A percentile compares a stretch with the other conserved stretches of the same genome.
These are phyloP conservation scores for Antarctomyces pellizariae DNA, from an alignment of 495 filamentous ascomycete species.

Conservation along the genomic window DNA sequence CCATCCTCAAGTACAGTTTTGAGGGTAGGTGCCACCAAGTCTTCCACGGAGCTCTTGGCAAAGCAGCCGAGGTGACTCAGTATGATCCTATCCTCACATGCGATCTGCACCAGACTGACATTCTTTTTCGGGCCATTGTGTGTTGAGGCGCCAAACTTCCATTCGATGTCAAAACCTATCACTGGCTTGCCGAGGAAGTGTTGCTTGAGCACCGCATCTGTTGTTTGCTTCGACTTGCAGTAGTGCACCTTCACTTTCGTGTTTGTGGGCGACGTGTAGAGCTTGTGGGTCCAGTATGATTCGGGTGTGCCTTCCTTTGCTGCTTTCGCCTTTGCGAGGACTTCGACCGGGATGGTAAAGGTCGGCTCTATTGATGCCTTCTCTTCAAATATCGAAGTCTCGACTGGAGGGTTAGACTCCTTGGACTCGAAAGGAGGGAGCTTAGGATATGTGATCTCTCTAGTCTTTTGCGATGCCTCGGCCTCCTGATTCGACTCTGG, in stretches of 20 bases:
- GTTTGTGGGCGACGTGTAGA: conserved; percentile 28
- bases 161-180: conserved; percentile 75
- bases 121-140: conserved; percentile 31
- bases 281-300: conserved; percentile 40
- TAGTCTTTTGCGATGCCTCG: no score
- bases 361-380: no score
- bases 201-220: conserved; percentile 36
- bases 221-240: conserved; percentile 37
- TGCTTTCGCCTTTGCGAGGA: conserved; percentile 20
- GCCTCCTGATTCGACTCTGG: no score
- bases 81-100: conserved; percentile 52
- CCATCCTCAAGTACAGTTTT: conserved; percentile 46
- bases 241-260: conserved; percentile 40
- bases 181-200: conserved; percentile 46
- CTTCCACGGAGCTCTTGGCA: conserved; percentile 18
- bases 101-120: conserved; percentile 59
- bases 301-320: conserved; percentile 17
- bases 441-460: no score
- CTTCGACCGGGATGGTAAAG: conserved; percentile 21
- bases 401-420: no score
- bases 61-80: conserved; percentile 59
- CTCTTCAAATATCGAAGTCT: no score
- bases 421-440: no score
- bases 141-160: conserved; percentile 29
- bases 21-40: conserved; percentile 46